phyloP scores from a whole-genome alignment of 75 land plant species.

The Gnetum montanum region DNA sequence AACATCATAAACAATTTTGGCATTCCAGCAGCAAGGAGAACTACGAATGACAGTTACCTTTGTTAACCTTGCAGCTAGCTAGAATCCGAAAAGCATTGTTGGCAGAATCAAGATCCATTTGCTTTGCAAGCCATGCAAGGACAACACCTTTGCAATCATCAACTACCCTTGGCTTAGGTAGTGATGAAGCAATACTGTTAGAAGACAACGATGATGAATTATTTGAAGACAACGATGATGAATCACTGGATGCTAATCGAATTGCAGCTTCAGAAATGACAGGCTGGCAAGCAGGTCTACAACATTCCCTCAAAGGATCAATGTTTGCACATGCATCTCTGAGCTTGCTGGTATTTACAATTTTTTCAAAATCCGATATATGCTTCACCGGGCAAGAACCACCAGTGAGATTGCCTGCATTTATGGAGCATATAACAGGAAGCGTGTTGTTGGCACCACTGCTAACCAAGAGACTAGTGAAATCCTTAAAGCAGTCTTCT shows the following conservation, averaged over 20 bases:
- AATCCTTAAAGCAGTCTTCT: conserved; percentile 73
- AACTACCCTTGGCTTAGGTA: conserved; percentile 27
- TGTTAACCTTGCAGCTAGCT: conserved; percentile 86
- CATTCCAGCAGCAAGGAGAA: background rate
- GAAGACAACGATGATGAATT: conserved; percentile 7
- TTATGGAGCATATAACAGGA: conserved; percentile 53
- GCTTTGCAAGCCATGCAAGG: conserved; percentile 75
- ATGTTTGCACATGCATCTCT: conserved; percentile 70
- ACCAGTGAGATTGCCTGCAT: conserved; percentile 70
- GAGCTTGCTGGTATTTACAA: conserved; percentile 65
- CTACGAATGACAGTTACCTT: conserved; percentile 40
- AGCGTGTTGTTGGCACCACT: conserved; percentile 69
- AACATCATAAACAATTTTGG: too few species aligned
- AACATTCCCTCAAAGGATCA: conserved; percentile 92
- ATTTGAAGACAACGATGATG: conserved; percentile 9
- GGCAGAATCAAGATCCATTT: conserved; percentile 46
- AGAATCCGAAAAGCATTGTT: conserved; percentile 76
- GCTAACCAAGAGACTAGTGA: conserved; percentile 63
- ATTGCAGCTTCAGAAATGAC: conserved; percentile 68
- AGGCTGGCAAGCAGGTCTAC: conserved; percentile 78
- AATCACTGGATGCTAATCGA: conserved; percentile 33
- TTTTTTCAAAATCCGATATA: conserved; percentile 44
- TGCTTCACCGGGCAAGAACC: conserved; percentile 84
- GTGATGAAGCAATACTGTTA: too few species aligned
- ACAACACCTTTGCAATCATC: conserved; percentile 84